phyloP scores from a whole-genome alignment of 192 early-diverging fungal species.

The Radiomyces spectabilis region DNA sequence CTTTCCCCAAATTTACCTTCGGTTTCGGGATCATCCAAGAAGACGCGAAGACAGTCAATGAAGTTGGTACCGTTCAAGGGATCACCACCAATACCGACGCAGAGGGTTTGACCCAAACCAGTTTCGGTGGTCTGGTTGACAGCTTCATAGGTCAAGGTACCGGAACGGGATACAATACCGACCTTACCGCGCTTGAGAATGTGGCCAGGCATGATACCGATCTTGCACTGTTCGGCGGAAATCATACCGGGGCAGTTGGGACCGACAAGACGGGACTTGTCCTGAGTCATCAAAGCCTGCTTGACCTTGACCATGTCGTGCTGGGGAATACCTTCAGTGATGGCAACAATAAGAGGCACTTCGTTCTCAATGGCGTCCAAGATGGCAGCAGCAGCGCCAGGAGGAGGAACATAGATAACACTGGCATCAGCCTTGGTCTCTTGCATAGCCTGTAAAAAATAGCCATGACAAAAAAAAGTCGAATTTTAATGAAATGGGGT shows the following conservation, averaged over 20 bases:
- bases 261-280: slow-evolving; percentile 92
- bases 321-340: slow-evolving; percentile 99
- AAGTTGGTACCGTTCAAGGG: slow-evolving; percentile 99
- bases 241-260: slow-evolving; percentile 99
- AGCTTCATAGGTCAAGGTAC: slow-evolving; percentile 98
- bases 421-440: slow-evolving; percentile 90
- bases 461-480: too few relatives aligned
- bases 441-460: slow-evolving; percentile 63
- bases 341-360: slow-evolving; percentile 90
- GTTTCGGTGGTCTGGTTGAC: slow-evolving; percentile 96
- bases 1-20: slow-evolving; percentile 52
- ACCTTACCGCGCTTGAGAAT: slow-evolving; percentile 96
- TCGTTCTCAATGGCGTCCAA: slow-evolving; percentile 97
- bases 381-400: slow-evolving; percentile 89
- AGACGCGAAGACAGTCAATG: slow-evolving; percentile 91
- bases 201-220: slow-evolving; percentile 99
- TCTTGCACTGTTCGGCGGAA: slow-evolving; percentile 94
- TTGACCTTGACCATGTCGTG: slow-evolving; percentile 98
- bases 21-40: slow-evolving; percentile 89
- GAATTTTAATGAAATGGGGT: too few relatives aligned
- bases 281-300: slow-evolving; percentile 85
- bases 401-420: slow-evolving; percentile 99
- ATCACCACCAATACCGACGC: slow-evolving; percentile 98
- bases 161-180: slow-evolving; percentile 97
- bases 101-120: slow-evolving; percentile 94